A percentile compares a stretch with the other conserved stretches of the same genome.
Conservation (phyloP, 129 eudicot genomes). For the Dittrichia graveolens region DNA sequence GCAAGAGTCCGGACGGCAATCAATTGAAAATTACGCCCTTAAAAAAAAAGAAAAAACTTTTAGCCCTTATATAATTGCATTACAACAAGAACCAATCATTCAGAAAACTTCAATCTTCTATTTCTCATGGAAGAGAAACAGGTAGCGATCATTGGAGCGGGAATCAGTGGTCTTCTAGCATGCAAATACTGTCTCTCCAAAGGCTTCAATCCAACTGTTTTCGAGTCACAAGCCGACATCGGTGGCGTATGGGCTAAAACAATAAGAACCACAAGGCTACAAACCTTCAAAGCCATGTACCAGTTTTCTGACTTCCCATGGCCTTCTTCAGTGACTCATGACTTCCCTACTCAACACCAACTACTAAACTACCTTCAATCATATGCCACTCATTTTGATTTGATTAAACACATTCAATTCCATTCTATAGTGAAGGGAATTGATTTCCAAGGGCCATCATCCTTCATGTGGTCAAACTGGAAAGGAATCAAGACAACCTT, state of each 20-base stretch:
- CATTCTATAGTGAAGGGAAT: slow-evolving; percentile 37
- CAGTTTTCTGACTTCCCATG: slow-evolving; percentile 73
- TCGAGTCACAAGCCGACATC: slow-evolving; percentile 46
- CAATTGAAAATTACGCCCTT: no score
- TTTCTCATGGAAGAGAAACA: slow-evolving; percentile 44
- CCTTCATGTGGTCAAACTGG: slow-evolving; percentile 43
- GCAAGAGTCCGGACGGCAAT: no score
- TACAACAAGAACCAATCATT: not conserved
- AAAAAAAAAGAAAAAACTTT: no score
- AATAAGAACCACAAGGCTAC: slow-evolving; percentile 54
- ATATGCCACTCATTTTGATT: slow-evolving; percentile 54
- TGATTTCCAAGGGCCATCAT: slow-evolving; percentile 36
- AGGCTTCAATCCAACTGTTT: slow-evolving; percentile 58
- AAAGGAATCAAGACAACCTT: slow-evolving; percentile 45
- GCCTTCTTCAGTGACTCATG: slow-evolving; percentile 48
- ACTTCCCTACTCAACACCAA: slow-evolving; percentile 43
- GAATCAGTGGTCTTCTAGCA: slow-evolving; percentile 74
- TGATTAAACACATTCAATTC: slow-evolving; percentile 46
- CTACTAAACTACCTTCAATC: slow-evolving; percentile 49
- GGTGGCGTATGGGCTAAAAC: slow-evolving; percentile 83
- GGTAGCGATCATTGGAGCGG: slow-evolving; percentile 65
- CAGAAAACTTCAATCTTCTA: not conserved
- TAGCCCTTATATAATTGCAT: not conserved
- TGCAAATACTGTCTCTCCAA: slow-evolving; percentile 56
- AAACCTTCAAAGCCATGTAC: slow-evolving; percentile 40